Base-by-base conservation (phyloP, 2,329 filamentous ascomycete species). In the Pseudocercospora vitis region DNA sequence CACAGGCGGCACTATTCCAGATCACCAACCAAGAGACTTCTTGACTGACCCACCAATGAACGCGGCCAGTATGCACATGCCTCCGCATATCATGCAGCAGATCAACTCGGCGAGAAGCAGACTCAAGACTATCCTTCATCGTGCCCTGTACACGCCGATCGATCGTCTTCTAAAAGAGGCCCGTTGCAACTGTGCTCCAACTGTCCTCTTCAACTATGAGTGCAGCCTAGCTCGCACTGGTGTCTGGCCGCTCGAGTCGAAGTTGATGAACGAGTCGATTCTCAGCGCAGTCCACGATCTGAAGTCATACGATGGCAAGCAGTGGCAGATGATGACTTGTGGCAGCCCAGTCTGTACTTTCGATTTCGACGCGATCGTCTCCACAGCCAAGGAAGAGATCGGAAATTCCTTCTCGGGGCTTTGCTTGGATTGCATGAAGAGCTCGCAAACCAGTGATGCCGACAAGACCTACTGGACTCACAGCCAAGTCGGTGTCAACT, bases 341-440 rank as follows among this genome's bases (percentile, higher is more conserved):
- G 50, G 52, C 5, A 29, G 21, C 7, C 33, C 11, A 18, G 12
- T 16, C 11, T 60, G 58, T 48, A 49, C 33, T 14, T 52, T 56
- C 33, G 31, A 55, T n/a, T 56, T 58, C 29, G 26, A 29, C 9
- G 14, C 33, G n/a, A 32, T 44, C 6, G 56, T 61, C 4, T 18
- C 12, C 7, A 46, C 18, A 1, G 53, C 50, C 12, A 26, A 47
- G 44, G 12, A n/a, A 1, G 24, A 58, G 23, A 48, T 51, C 7
- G 47, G 39, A 6, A 14, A 26, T 7, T 55, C 59, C 47, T 71
- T 71, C 45, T 55, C 70, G 11, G 69, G 69, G 3, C 33, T 70
- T 19, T 71, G 69, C 29, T 47, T 71, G 3, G 57, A 70, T 23
- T 69, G 68, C 53, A 69, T 68, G 63, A 50, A 63, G 23, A 31